phyloP scores from a whole-genome alignment of 2,329 filamentous ascomycete species.

The Neofusicoccum sp. region DNA sequence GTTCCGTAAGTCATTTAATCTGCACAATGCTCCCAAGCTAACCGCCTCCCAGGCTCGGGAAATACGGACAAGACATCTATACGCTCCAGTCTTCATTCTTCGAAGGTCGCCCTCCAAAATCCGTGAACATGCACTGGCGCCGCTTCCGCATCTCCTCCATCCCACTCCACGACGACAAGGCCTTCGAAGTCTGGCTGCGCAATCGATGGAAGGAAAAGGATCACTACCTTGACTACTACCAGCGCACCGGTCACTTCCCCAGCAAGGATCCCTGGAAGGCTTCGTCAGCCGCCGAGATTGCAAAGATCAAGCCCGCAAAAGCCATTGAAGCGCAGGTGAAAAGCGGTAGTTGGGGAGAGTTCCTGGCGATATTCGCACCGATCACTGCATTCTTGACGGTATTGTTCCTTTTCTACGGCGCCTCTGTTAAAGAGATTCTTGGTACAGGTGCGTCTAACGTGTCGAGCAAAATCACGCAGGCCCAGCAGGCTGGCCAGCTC shows the following conservation, averaged over 20 bases:
- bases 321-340: slow-evolving; percentile 51
- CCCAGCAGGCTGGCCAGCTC: slow-evolving; percentile 11
- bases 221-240: slow-evolving; percentile 77
- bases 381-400: slow-evolving; percentile 52
- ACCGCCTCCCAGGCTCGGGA: slow-evolving; percentile 33
- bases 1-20: slow-evolving; percentile 66
- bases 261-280: slow-evolving; percentile 54
- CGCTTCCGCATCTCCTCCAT: slow-evolving; percentile 79
- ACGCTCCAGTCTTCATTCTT: slow-evolving; percentile 84
- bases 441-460: slow-evolving; percentile 12
- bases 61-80: slow-evolving; percentile 89
- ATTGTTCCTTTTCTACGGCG: slow-evolving; percentile 44
- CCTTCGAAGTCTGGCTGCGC: slow-evolving; percentile 81
- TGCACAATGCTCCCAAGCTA: neutral
- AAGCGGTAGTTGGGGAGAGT: slow-evolving; percentile 51
- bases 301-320: slow-evolving; percentile 34
- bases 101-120: slow-evolving; percentile 84
- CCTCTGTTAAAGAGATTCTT: slow-evolving; percentile 23
- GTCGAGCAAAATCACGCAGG: slow-evolving; percentile 14
- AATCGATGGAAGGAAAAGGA: slow-evolving; percentile 93
- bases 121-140: slow-evolving; percentile 95
- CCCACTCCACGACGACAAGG: slow-evolving; percentile 68
- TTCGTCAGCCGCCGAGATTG: neutral
- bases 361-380: slow-evolving; percentile 52
- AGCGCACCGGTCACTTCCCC: slow-evolving; percentile 73